phyloP scores from a whole-genome alignment of 805 yeast species.

The Starmera amethionina region DNA sequence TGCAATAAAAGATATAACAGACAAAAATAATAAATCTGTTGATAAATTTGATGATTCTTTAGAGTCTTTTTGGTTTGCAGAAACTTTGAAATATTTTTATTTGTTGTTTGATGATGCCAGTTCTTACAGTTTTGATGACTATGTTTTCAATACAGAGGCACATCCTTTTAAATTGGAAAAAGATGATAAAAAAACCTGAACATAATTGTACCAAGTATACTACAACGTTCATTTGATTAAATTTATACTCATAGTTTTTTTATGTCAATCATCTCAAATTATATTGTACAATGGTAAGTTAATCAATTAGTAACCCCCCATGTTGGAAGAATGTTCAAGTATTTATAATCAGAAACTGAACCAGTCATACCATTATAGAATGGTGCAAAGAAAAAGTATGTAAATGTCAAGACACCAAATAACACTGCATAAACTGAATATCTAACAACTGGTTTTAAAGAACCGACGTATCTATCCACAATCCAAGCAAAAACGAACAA shows the following conservation, averaged over 20 bases:
- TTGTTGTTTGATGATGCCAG: conserved; percentile 35
- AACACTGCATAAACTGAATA: conserved; percentile 30
- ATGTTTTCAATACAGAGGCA: conserved; percentile 52
- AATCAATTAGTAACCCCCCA: conserved; percentile 33
- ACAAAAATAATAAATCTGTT: conserved; percentile 15
- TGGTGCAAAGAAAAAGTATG: conserved; percentile 54
- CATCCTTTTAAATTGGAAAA: conserved; percentile 35
- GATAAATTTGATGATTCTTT: conserved; percentile 23
- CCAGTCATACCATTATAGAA: conserved; percentile 78
- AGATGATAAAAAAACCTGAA: too few species aligned
- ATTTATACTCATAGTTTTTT: too few species aligned
- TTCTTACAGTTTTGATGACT: conserved; percentile 38
- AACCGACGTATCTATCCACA: conserved; percentile 17
- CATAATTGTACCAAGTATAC: too few species aligned
- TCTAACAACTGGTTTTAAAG: conserved; percentile 16
- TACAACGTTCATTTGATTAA: neutral
- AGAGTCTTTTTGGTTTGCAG: conserved; percentile 49
- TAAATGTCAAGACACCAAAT: conserved; percentile 43
- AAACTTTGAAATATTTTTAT: conserved; percentile 48
- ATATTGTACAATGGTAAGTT: too few species aligned
- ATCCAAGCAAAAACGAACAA: conserved; percentile 47
- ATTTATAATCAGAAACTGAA: conserved; percentile 32
- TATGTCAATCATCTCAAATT: too few species aligned
- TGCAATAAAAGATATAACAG: conserved; percentile 30
- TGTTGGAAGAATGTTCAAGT: conserved; percentile 42